Evolutionary conservation across 768 basidiomycete genomes (phyloP).

Genomic region (Sporobolomyces pararoseus): DNA sequence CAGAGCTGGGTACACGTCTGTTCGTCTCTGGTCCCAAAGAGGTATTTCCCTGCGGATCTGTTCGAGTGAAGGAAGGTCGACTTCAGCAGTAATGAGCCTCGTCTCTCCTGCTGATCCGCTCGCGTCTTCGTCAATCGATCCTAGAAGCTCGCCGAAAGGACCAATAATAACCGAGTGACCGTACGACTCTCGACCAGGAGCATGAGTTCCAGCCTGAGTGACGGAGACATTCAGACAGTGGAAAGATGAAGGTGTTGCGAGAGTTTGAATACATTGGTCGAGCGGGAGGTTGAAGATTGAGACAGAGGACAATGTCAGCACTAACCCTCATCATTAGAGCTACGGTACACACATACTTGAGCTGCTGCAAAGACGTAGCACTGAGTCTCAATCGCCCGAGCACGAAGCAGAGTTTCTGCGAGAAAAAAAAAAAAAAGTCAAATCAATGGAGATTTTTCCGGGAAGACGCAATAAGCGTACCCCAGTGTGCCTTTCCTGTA

Average conservation of each 20-base stretch:
- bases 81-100: conserved; percentile 32
- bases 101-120: conserved; percentile 23
- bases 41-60: conserved; percentile 42
- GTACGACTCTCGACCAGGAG: conserved; percentile 23
- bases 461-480: conserved; percentile 4
- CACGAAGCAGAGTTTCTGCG: conserved; percentile 41
- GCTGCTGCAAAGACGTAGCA: conserved; percentile 45
- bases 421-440: not conserved
- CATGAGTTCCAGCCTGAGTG: conserved; percentile 26
- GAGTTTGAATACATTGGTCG: not conserved
- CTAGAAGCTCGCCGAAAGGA: conserved; percentile 44
- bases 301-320: too few relatives aligned
- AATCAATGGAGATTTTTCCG: not conserved
- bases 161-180: conserved; percentile 43
- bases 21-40: conserved; percentile 42
- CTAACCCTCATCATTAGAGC: too few relatives aligned
- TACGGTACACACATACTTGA: too few relatives aligned
- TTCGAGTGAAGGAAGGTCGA: conserved; percentile 39
- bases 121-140: conserved; percentile 13
- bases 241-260: not conserved
- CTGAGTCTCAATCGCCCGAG: conserved; percentile 46
- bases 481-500: conserved; percentile 44
- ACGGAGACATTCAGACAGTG: too few relatives aligned
- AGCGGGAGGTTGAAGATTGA: not conserved
- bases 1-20: conserved; percentile 33